Evolutionary conservation across 306 rosid genomes (phyloP), one percentile per base, ranked within the genome.

Genomic region (Prunus mongolica): DNA sequence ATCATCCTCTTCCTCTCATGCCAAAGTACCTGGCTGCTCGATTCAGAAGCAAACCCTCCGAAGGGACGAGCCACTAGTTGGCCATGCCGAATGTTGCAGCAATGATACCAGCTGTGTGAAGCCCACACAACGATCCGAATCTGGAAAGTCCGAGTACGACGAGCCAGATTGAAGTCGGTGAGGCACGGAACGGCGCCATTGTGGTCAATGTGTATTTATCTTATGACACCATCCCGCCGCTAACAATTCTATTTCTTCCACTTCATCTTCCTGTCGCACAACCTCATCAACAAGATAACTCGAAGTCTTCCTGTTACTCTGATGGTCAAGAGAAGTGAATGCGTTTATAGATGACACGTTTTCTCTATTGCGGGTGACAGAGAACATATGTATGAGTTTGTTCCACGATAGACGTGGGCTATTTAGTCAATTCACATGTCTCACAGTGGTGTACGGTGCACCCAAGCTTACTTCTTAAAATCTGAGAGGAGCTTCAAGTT

Each of bases 71-170:
- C 95, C 1, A 88, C 8, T 0, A 94, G 82, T 94, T 94, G 14
- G 98, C 97, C 98, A 92, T 92, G 14, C 98, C 98, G n/a, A 94
- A 94, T 16, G 92, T 67, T 1, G 97, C 98, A 0, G 97, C 97
- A 7, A 94, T 90, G 22, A 89, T 76, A 66, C 97, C 98, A 1
- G 98, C 97, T 0, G 91, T 89, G 87, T 85, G 98, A 52, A 94
- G 92, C 82, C 54, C 51, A 3, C 69, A 12, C 41, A 45, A 47
- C 32, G 12, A 9, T 28, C 63, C 69, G 19, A 63, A 19, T 47
- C 65, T 2, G 25, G 69, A 69, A 2, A 12, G 11, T 52, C 28
- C 63, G 4, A 28, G 27, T 64, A 20, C 64, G 1, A 4, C 71
- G 6, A 34, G 69, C 18, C 54, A 60, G 30, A 47, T 22, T 18